These are phyloP conservation scores for Colletotrichum sidae DNA, from an alignment of 2,329 filamentous ascomycete genomes.

Conservation along the genomic window DNA sequence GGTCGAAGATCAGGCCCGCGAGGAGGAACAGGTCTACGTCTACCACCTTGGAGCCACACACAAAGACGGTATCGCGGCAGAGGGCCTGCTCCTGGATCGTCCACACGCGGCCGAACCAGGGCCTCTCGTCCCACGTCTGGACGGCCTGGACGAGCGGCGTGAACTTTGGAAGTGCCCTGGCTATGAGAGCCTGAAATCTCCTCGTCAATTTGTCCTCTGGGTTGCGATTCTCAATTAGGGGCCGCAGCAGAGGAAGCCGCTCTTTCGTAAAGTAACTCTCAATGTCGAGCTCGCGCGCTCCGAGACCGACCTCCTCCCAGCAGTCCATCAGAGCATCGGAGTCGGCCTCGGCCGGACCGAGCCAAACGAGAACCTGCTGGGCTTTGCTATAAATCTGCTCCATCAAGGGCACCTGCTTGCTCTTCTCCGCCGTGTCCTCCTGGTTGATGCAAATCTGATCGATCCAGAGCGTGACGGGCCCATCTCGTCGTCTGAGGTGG, in stretches of 20 bases:
- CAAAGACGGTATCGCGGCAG: slow-evolving; percentile 40
- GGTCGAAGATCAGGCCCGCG: slow-evolving; percentile 36
- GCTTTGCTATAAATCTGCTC: slow-evolving; percentile 50
- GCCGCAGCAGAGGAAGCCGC: slow-evolving; percentile 5
- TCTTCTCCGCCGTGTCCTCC: slow-evolving; percentile 48
- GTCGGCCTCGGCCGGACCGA: slow-evolving; percentile 41
- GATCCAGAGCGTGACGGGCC: slow-evolving; percentile 47
- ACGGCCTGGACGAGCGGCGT: neutral
- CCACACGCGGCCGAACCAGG: slow-evolving; percentile 46
- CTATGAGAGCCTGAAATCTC: slow-evolving; percentile 16
- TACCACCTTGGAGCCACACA: slow-evolving; percentile 43
- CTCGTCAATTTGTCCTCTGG: slow-evolving; percentile 40
- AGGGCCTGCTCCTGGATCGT: slow-evolving; percentile 46
- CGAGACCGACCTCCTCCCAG: slow-evolving; percentile 40
- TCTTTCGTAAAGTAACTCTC: slow-evolving; percentile 25
- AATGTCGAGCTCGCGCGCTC: slow-evolving; percentile 42
- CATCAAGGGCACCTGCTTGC: slow-evolving; percentile 53
- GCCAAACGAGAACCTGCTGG: slow-evolving; percentile 49
- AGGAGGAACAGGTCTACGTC: slow-evolving; percentile 44
- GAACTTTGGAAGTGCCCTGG: slow-evolving; percentile 2
- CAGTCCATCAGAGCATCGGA: slow-evolving; percentile 36
- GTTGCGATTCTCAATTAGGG: slow-evolving; percentile 11
- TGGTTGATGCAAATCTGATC: slow-evolving; percentile 57
- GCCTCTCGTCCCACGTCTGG: slow-evolving; percentile 27
- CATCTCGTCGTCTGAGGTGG: slow-evolving; percentile 17